Evolutionary conservation across 257 asterid genomes (phyloP).

Genomic region (Ophiorrhiza pumila): DNA sequence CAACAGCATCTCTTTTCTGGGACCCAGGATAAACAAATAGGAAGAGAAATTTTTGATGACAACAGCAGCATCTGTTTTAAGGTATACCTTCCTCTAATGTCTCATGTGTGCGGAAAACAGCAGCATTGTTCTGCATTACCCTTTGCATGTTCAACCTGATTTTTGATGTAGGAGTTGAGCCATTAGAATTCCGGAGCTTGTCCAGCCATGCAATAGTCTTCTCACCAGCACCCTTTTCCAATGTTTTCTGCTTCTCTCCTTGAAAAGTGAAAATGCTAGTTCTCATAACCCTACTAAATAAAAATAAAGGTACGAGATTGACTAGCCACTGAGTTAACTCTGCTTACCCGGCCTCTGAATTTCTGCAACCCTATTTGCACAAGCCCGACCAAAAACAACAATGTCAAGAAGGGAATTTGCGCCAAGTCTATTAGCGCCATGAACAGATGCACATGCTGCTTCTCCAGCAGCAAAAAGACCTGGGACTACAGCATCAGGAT

Average conservation of each 20-base stretch:
- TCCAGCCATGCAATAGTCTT: slow-evolving; percentile 93
- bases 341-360: slow-evolving; percentile 67
- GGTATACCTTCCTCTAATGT: slow-evolving; percentile 92
- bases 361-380: slow-evolving; percentile 97
- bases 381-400: slow-evolving; percentile 97
- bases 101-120: slow-evolving; percentile 96
- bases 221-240: slow-evolving; percentile 87
- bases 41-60: too few species aligned
- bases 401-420: slow-evolving; percentile 98
- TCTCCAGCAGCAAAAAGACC: slow-evolving; percentile 99
- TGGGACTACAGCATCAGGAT: slow-evolving; percentile 75
- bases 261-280: slow-evolving; percentile 27
- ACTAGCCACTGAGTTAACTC: background rate
- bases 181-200: slow-evolving; percentile 88
- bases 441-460: slow-evolving; percentile 99
- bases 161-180: slow-evolving; percentile 84
- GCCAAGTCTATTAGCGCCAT: slow-evolving; percentile 98
- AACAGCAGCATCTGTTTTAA: too few species aligned
- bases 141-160: slow-evolving; percentile 94
- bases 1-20: background rate
- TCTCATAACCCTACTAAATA: slow-evolving; percentile 9
- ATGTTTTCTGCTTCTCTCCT: slow-evolving; percentile 83
- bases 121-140: slow-evolving; percentile 95
- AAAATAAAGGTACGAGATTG: background rate
- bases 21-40: background rate